Evolutionary conservation across 257 asterid species (phyloP).

Genomic region (Solanum virginianum): DNA sequence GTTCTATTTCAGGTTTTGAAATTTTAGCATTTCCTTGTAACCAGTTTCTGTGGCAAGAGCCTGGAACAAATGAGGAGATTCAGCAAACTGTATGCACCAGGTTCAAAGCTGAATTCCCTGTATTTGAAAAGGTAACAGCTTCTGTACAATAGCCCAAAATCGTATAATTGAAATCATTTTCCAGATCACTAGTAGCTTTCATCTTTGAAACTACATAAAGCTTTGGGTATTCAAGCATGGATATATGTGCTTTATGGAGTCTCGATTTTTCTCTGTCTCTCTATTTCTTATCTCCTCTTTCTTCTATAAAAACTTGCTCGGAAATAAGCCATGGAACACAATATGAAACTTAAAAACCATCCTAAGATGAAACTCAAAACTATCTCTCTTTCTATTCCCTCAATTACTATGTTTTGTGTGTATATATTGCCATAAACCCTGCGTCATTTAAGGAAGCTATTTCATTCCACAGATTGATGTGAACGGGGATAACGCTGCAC

Average conservation of each 20-base stretch:
- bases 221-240: neutral
- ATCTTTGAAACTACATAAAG: neutral
- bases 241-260: neutral
- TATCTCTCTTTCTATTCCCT: neutral
- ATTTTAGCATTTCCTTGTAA: conserved; percentile 93
- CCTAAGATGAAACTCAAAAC: neutral
- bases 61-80: conserved; percentile 76
- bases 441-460: neutral
- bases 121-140: conserved; percentile 64
- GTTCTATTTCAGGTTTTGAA: conserved; percentile 47
- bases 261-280: neutral
- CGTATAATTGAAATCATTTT: neutral
- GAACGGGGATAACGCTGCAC: conserved; percentile 56
- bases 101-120: conserved; percentile 76
- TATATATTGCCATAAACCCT: neutral
- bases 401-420: neutral
- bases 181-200: neutral
- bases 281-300: too few species aligned
- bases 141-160: neutral
- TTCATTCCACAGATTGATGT: conserved; percentile 46
- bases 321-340: neutral
- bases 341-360: neutral
- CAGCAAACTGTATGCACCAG: conserved; percentile 59
- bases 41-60: conserved; percentile 83
- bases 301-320: too few species aligned